These are phyloP conservation scores for Populus nigra DNA, from an alignment of 345 rosid genomes.

Conservation along the genomic window DNA sequence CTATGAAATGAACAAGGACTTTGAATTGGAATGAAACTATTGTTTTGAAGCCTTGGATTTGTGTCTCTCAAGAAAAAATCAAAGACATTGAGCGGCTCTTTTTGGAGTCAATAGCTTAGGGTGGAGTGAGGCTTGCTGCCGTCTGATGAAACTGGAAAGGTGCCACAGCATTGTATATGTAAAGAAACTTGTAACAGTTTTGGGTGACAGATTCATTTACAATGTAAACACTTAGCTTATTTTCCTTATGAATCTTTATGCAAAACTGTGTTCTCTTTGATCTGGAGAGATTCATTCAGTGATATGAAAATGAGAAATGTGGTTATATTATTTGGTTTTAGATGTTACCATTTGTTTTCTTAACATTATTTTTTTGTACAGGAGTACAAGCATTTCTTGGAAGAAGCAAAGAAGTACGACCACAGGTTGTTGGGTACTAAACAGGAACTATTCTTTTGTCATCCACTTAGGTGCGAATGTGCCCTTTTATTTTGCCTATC, in stretches of 20 bases:
- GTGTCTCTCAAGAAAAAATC: not conserved
- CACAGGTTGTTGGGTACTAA: conserved; percentile 83
- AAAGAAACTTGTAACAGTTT: not conserved
- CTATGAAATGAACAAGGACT: not conserved
- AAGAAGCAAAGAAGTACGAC: conserved; percentile 93
- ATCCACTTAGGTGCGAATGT: conserved; percentile 61
- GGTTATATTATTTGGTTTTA: not conserved
- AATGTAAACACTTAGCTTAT: not conserved
- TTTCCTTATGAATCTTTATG: not conserved
- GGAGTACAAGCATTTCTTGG: conserved; percentile 68
- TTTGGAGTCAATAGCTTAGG: not conserved
- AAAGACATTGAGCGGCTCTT: not conserved
- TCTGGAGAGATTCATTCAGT: not conserved
- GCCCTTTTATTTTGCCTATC: conserved; percentile 6
- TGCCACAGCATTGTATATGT: not conserved
- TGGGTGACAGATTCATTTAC: not conserved
- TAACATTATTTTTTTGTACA: conserved; percentile 23
- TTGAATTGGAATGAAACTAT: not conserved
- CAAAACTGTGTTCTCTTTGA: not conserved
- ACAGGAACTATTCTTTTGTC: conserved; percentile 92
- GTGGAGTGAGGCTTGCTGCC: not conserved
- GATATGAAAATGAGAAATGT: not conserved
- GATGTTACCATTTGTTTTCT: too few relatives aligned
- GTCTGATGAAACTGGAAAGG: not conserved
- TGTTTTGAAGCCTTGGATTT: not conserved